Base-by-base conservation (phyloP, 2,329 filamentous ascomycete genomes). In the Stylonectria norvegica region DNA sequence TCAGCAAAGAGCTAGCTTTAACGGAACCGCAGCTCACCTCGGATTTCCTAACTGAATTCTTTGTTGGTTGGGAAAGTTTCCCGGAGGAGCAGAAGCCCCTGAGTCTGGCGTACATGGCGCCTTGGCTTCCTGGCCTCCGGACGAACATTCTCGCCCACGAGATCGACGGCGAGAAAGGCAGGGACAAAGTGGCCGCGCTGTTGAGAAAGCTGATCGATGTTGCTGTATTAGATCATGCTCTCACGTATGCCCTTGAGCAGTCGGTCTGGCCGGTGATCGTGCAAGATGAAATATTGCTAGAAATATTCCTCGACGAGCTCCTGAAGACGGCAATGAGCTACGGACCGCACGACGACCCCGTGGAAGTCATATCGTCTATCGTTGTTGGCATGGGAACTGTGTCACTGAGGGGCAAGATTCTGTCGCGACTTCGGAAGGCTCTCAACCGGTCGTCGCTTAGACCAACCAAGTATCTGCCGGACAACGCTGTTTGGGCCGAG, bases 21-120 rank as follows among this genome's bases (percentile, higher is more conserved):
- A 73, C 79, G 15, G 81, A 86, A 53, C 79, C 82, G 16, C 81
- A 84, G 50, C 69, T 86, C 6, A 85, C 82, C 1, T 75, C 73
- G 6, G 82, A 86, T 53, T 86, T 86, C 52, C 56, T 86, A 27
- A 84, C 81, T n/a, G 82, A 85, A 53, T 86, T 86, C 56, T 85
- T 86, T 43, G 79, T 84, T 17, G 79, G 81, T 14, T 86, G 82
- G 82, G 80, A 83, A 49, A 83, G 80, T 53, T 81, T 85, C 51
- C 74, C 78, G 1, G 76, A 82, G 22, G 77, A 83, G 40, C 82
- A 86, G 55, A 79, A 82, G 49, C 78, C 81, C 1, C 58, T 85
- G 17, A 83, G 80, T 49, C 67, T 86, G 20, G 76, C 80, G 5
- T 86, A 86, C 56, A 83, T 86, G 77, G 78, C 81, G 5, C 82